These are phyloP conservation scores for Nemophila menziesii DNA, from an alignment of 257 asterid genomes.

Conservation along the genomic window DNA sequence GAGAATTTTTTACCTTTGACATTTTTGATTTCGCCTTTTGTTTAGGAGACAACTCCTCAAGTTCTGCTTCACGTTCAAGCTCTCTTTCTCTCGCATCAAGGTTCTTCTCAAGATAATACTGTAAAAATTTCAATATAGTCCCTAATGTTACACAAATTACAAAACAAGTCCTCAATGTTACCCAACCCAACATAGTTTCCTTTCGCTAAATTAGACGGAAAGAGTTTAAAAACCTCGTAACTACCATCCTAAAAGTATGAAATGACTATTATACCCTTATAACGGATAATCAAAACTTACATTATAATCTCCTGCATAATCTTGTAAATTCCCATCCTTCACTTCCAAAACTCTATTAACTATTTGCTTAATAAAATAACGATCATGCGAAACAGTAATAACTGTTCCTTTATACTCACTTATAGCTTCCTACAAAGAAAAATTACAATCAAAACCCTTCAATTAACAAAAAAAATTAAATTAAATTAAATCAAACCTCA, in stretches of 20 bases:
- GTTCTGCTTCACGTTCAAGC: constrained; percentile 98
- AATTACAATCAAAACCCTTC: constrained; percentile 2
- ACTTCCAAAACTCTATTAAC: constrained; percentile 96
- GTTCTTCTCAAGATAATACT: constrained; percentile 97
- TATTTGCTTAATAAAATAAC: constrained; percentile 92
- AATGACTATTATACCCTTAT: too few relatives aligned
- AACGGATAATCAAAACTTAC: constrained; percentile 53
- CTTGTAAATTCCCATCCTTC: constrained; percentile 67
- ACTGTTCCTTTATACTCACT: constrained; percentile 90
- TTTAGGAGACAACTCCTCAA: constrained; percentile 85
- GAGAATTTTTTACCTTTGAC: constrained; percentile 96
- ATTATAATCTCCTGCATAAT: constrained; percentile 88
- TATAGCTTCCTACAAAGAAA: constrained; percentile 64
- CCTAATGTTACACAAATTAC: not conserved
- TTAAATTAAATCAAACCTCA: constrained; percentile 37
- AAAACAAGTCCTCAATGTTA: not conserved
- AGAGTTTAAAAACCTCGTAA: too few relatives aligned
- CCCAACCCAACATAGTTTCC: too few relatives aligned
- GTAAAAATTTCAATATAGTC: constrained; percentile 7
- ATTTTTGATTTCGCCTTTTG: constrained; percentile 95
- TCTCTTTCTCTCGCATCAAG: constrained; percentile 83
- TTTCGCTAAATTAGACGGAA: too few relatives aligned
- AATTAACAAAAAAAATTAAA: not conserved
- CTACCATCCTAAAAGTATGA: too few relatives aligned
- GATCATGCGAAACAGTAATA: constrained; percentile 89